These are phyloP conservation scores for Zygnema circumcarinatum DNA, from an alignment of 139 green algal genomes.

Conservation along the genomic window DNA sequence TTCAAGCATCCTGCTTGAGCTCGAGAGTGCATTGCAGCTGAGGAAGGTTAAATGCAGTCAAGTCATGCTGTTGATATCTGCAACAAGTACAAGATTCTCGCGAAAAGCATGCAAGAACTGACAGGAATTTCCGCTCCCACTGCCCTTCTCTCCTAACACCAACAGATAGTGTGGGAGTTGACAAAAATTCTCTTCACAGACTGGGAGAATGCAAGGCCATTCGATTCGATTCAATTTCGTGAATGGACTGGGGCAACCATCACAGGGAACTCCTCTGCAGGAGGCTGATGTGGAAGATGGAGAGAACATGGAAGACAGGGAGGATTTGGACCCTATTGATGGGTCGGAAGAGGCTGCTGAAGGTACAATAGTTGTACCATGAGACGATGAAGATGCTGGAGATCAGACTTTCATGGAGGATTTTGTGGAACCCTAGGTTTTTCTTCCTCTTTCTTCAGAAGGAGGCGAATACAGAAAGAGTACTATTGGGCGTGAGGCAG, in stretches of 20 bases:
- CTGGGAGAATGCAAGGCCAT: background rate
- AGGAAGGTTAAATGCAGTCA: conserved; percentile 22
- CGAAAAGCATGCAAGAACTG: background rate
- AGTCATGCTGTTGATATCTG: background rate
- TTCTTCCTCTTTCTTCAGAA: background rate
- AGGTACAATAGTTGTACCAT: background rate
- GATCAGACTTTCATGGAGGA: background rate
- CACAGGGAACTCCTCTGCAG: background rate
- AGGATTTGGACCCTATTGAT: background rate
- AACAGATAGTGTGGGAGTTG: conserved; percentile 76
- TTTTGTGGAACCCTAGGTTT: background rate
- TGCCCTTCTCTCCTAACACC: conserved; percentile 60
- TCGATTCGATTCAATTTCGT: too few species aligned
- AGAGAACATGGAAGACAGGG: conserved; percentile 25
- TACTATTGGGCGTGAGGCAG: too few species aligned
- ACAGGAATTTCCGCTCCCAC: background rate
- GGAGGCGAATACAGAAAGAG: background rate
- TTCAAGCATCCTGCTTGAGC: background rate
- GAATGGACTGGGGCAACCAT: background rate
- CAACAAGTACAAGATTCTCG: background rate
- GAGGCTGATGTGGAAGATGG: background rate
- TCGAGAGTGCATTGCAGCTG: background rate
- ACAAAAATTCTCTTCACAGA: conserved; percentile 70
- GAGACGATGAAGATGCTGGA: background rate
- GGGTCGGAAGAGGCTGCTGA: background rate